Conservation (phyloP, 2,329 filamentous ascomycete species). For the Colletotrichum filicis region DNA sequence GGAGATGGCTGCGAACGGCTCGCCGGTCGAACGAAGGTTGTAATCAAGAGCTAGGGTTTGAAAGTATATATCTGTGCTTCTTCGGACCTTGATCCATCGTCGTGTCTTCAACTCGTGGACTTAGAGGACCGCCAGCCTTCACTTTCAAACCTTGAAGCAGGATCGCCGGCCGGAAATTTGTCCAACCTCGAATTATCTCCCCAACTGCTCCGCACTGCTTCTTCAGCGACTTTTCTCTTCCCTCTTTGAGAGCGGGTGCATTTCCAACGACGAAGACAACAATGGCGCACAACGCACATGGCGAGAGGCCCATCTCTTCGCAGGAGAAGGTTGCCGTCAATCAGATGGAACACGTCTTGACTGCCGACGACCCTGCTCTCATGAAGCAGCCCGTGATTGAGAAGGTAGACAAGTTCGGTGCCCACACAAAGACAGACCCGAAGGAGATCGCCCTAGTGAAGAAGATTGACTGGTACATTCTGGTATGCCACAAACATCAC, state of each 20-base stretch:
- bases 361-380: constrained; percentile 20
- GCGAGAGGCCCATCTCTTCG: constrained; percentile 9
- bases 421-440: constrained; percentile 51
- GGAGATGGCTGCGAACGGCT: constrained; percentile 16
- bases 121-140: neutral
- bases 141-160: neutral
- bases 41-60: too few relatives aligned
- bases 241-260: neutral
- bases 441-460: constrained; percentile 48
- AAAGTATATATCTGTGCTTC: constrained; percentile 3
- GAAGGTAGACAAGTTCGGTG: constrained; percentile 50
- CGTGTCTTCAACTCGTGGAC: neutral
- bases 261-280: neutral
- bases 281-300: constrained; percentile 1
- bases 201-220: neutral
- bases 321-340: constrained; percentile 30
- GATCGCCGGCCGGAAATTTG: neutral
- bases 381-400: constrained; percentile 33
- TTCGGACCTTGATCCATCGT: neutral
- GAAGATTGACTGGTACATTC: constrained; percentile 48
- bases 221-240: too few relatives aligned
- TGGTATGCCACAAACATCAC: constrained; percentile 35
- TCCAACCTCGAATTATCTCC: neutral
- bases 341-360: constrained; percentile 27
- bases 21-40: neutral